These are phyloP conservation scores for Artemisia argyi DNA, from an alignment of 129 eudicot genomes.

Conservation along the genomic window DNA sequence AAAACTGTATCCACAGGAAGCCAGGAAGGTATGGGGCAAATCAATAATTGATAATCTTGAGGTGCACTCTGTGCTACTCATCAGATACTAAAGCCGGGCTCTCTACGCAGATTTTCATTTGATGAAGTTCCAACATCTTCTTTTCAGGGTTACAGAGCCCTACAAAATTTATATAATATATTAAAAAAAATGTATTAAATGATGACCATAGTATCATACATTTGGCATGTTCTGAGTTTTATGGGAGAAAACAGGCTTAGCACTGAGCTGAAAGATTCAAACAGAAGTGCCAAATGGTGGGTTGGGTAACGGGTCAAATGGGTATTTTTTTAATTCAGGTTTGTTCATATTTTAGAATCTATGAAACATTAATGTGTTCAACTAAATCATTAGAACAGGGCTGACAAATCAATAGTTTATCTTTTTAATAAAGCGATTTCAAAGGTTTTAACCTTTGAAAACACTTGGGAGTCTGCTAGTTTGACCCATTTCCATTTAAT, in stretches of 20 bases:
- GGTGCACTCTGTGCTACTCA: constrained; percentile 33
- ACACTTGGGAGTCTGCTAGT: no score
- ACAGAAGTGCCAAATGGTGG: not conserved
- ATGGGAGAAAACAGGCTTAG: not conserved
- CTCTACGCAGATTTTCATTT: constrained; percentile 58
- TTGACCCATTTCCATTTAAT: no score
- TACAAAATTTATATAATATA: constrained; percentile 29
- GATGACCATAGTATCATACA: not conserved
- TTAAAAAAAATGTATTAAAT: not conserved
- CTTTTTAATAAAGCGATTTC: no score
- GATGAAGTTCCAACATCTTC: constrained; percentile 87
- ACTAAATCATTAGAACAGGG: not conserved
- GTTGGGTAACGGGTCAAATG: no score
- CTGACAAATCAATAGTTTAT: not conserved
- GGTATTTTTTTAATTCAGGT: no score
- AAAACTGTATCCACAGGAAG: constrained; percentile 7
- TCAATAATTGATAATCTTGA: not conserved
- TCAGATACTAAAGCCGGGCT: constrained; percentile 65
- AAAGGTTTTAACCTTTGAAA: no score
- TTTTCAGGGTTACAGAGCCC: constrained; percentile 94
- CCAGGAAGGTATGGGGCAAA: not conserved
- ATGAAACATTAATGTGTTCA: no score
- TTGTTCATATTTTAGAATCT: no score
- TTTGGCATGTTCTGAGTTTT: not conserved
- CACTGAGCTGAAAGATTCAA: not conserved